A percentile compares a stretch with the other conserved stretches of the same genome.
phyloP scores from a whole-genome alignment of 306 rosid species.

The Comarum palustre region DNA sequence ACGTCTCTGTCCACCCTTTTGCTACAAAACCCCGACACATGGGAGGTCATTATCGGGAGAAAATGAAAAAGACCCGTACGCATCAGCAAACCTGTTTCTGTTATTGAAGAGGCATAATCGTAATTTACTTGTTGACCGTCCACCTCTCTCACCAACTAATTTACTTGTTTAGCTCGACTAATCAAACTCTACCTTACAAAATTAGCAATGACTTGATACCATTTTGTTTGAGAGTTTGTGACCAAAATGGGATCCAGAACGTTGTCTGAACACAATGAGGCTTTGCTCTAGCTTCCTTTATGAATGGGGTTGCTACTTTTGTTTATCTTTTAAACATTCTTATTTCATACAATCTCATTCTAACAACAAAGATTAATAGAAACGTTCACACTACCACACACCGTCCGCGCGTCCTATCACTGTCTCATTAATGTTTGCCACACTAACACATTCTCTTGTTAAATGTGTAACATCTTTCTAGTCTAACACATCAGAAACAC shows the following conservation, averaged over 20 bases:
- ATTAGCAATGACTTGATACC: neutral
- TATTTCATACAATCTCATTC: neutral
- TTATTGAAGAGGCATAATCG: neutral
- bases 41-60: conserved; percentile 10
- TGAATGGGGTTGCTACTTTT: neutral
- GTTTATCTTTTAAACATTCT: neutral
- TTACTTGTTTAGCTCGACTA: neutral
- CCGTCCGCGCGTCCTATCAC: neutral
- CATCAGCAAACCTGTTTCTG: neutral
- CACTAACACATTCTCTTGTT: no score
- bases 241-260: neutral
- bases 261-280: neutral
- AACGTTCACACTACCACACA: neutral
- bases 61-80: neutral
- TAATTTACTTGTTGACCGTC: conserved; percentile 23
- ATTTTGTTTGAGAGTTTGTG: neutral
- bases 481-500: no score
- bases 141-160: conserved; percentile 16
- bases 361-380: neutral
- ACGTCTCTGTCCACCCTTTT: conserved; percentile 3
- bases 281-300: neutral
- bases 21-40: neutral
- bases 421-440: neutral
- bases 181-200: conserved; percentile 1
- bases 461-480: no score